Conservation (phyloP, 1,284 basidiomycete species). For the Ceratobasidium sp. region DNA sequence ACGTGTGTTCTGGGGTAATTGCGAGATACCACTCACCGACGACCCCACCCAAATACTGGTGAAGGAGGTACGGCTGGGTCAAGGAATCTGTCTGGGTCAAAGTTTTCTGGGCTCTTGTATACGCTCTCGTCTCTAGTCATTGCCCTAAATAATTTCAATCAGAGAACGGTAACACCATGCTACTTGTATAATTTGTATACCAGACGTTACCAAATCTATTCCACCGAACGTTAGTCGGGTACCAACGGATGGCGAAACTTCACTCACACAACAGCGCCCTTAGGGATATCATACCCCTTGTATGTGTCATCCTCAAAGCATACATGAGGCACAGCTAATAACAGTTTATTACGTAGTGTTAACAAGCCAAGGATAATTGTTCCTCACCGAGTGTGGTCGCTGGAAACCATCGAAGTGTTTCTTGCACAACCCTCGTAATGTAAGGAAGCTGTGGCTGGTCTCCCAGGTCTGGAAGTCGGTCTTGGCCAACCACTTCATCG, state of each 20-base stretch:
- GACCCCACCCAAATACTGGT: constrained; percentile 42
- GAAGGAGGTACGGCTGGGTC: constrained; percentile 15
- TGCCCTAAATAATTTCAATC: not conserved
- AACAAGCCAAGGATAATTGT: not conserved
- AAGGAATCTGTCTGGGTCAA: constrained; percentile 31
- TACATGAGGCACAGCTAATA: not conserved
- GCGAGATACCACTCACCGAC: constrained; percentile 30
- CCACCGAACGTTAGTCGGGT: too few species aligned
- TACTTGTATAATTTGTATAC: not conserved
- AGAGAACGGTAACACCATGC: too few species aligned
- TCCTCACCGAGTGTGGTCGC: constrained; percentile 37
- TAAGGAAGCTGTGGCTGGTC: constrained; percentile 43
- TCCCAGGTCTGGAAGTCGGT: constrained; percentile 33
- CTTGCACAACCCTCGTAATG: constrained; percentile 38
- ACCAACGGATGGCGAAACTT: not conserved
- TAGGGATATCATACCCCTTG: constrained; percentile 42
- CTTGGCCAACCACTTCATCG: constrained; percentile 36
- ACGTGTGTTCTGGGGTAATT: not conserved
- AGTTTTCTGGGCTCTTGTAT: constrained; percentile 21
- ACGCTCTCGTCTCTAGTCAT: constrained; percentile 10
- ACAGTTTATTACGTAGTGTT: not conserved
- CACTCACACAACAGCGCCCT: constrained; percentile 37
- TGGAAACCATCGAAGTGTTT: constrained; percentile 41
- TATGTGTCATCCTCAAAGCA: constrained; percentile 1
- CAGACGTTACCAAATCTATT: constrained; percentile 43